Percentiles rank a stretch among this genome's conserved stretches.
phyloP scores from a whole-genome alignment of 2,329 filamentous ascomycete species.

The Ascochyta lentis region DNA sequence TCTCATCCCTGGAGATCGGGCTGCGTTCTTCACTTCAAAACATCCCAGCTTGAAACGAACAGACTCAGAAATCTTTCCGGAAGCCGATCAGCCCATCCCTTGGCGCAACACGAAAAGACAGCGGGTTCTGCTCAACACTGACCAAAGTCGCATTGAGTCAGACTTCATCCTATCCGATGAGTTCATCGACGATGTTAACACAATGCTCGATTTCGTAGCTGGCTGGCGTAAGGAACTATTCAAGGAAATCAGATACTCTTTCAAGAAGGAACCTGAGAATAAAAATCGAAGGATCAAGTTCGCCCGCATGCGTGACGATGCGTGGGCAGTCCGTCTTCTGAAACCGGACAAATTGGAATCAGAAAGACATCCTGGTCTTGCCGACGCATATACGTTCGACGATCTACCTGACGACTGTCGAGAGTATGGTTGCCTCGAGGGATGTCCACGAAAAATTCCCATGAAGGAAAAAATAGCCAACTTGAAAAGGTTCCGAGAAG shows the following conservation, averaged over 20 bases:
- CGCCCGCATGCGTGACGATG: not conserved
- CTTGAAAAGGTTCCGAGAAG: not conserved
- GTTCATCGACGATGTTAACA: constrained; percentile 19
- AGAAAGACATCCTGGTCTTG: not conserved
- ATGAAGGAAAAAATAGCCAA: not conserved
- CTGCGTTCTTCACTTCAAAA: not conserved
- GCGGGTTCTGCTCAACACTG: not conserved
- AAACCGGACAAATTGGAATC: not conserved
- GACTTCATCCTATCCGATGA: constrained; percentile 9
- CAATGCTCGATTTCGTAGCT: constrained; percentile 16
- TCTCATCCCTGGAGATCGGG: not conserved
- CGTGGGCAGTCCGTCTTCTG: constrained; percentile 7
- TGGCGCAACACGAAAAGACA: constrained; percentile 6
- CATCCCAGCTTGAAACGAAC: not conserved
- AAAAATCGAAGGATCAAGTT: not conserved
- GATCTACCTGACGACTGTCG: constrained; percentile 1
- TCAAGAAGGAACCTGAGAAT: constrained; percentile 9
- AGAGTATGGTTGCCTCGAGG: not conserved
- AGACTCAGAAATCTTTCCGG: not conserved
- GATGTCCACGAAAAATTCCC: constrained; percentile 1
- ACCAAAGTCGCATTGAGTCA: constrained; percentile 11
- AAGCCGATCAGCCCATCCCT: not conserved
- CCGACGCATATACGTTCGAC: not conserved
- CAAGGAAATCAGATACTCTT: constrained; percentile 5
- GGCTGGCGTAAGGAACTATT: constrained; percentile 3